These are phyloP conservation scores for Fusarium falciforme DNA, from an alignment of 2,329 filamentous ascomycete genomes.

Conservation along the genomic window DNA sequence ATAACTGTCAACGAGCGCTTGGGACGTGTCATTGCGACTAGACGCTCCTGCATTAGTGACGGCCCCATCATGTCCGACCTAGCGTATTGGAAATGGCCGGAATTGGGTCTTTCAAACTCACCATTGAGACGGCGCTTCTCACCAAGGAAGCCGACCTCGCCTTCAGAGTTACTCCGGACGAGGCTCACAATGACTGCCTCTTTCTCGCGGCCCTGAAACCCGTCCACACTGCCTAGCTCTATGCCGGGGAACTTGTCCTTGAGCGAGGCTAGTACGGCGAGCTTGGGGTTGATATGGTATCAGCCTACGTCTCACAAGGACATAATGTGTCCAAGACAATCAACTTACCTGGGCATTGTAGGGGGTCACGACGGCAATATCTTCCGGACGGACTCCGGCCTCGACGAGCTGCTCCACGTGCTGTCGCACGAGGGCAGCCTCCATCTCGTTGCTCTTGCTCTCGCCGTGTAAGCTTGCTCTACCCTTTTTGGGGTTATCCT, in stretches of 20 bases:
- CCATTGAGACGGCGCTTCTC: slow-evolving; percentile 94
- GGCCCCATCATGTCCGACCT: slow-evolving; percentile 8
- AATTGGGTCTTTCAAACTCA: slow-evolving; percentile 57
- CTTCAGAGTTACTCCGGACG: slow-evolving; percentile 88
- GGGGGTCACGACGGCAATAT: slow-evolving; percentile 94
- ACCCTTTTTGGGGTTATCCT: slow-evolving; percentile 56
- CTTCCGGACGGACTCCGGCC: slow-evolving; percentile 81
- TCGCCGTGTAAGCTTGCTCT: slow-evolving; percentile 60
- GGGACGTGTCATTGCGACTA: slow-evolving; percentile 98
- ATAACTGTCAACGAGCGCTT: slow-evolving; percentile 91
- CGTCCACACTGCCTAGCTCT: slow-evolving; percentile 96
- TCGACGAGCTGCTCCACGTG: slow-evolving; percentile 83
- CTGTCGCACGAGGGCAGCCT: slow-evolving; percentile 81
- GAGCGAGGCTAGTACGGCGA: slow-evolving; percentile 81
- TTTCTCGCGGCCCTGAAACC: slow-evolving; percentile 97
- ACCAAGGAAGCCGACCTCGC: slow-evolving; percentile 91
- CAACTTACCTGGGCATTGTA: slow-evolving; percentile 86
- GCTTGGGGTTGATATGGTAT: slow-evolving; percentile 57
- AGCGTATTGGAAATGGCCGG: slow-evolving; percentile 1
- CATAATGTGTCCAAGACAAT: slow-evolving; percentile 9
- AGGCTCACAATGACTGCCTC: slow-evolving; percentile 93
- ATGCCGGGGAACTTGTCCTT: slow-evolving; percentile 86
- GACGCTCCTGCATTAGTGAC: slow-evolving; percentile 53
- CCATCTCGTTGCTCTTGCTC: slow-evolving; percentile 93
- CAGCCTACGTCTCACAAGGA: slow-evolving; percentile 16